Evolutionary conservation across 2,329 filamentous ascomycete species (phyloP), one percentile per base, ranked within the genome.

Genomic region (Macrophomina phaseolina): DNA sequence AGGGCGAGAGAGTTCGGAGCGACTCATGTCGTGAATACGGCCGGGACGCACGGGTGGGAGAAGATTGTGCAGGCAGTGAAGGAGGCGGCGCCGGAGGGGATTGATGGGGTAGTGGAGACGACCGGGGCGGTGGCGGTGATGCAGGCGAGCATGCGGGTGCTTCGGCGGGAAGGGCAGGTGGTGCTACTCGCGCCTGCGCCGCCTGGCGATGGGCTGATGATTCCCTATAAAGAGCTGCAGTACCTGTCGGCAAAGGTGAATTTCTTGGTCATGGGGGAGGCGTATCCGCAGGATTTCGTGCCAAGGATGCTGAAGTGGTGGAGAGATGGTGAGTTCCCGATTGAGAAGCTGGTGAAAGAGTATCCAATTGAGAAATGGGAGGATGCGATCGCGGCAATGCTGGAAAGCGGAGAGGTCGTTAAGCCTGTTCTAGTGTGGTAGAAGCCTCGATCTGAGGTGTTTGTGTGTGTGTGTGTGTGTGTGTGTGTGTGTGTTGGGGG

Each of bases 211-310:
- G 74, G 76, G 28, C 64, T 84, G 7, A 73, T 73, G 3, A 69
- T 85, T 4, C 76, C 77, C 3, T 77, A 81, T 60, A 80, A 82
- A 36, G 74, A 75, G 18, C 83, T 83, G 68, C 51, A 53, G 30
- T 84, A 85, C 81, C 74, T 79, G 11, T 75, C 75, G 8, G 83
- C 81, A 0, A 84, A 84, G 69, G 77, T 79, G 14, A 53, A 36
- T 18, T 84, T 83, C 69, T 84, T 85, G 82, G 77, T 79, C 12
- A 80, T 84, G 45, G 81, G 81, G 0, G 79, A 83, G 45, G 76
- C 78, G 6, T 72, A 75, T 36, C 77, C 81, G 61, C 80, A 84
- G 45, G 38, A 56, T 9, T 56, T 45, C 23, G 18, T 65, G 9
- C 63, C 63, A 23, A 42, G 48, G 28, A 55, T 65, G 40, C 16